phyloP scores from a whole-genome alignment of 164 flowering plant genomes.

The Vitis vinifera region ASM3070453v1 NC_081818.1:2914001-2914500 shows the following conservation, averaged over 20 bases:
- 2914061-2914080: too few species aligned
- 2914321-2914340: constrained; percentile 95
- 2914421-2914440: too few species aligned
- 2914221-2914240: background rate
- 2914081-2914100: too few species aligned
- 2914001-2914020: constrained; percentile 85
- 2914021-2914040: constrained; percentile 89
- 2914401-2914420: too few species aligned
- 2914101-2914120: too few species aligned
- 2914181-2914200: background rate
- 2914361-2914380: background rate
- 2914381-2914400: too few species aligned
- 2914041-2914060: constrained; percentile 53
- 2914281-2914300: constrained; percentile 62
- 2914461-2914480: too few species aligned
- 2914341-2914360: background rate
- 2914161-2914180: too few species aligned
- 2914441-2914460: too few species aligned
- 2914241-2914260: constrained; percentile 52
- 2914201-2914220: constrained; percentile 1
- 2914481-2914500: too few species aligned
- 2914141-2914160: too few species aligned
- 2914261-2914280: constrained; percentile 61
- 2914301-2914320: constrained; percentile 91
- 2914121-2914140: too few species aligned